Percentiles rank a stretch among this genome's conserved stretches.
phyloP scores from a whole-genome alignment of 495 filamentous ascomycete genomes.

The Aspergillus haitiensis region DNA sequence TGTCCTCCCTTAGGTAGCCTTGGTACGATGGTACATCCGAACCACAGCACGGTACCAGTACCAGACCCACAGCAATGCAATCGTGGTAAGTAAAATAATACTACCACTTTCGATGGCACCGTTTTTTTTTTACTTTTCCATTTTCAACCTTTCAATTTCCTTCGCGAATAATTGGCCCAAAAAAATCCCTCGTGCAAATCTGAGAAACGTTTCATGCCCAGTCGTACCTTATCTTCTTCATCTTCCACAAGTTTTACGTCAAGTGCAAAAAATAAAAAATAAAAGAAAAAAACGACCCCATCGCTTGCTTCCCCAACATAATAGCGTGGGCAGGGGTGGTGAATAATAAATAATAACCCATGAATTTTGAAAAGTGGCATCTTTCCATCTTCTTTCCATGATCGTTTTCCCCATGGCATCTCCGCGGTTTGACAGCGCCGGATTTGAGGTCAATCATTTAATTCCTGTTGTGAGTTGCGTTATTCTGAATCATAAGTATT shows the following conservation, averaged over 20 bases:
- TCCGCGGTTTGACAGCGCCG: slow-evolving; percentile 1
- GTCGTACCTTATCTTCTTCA: slow-evolving; percentile 15
- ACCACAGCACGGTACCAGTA: slow-evolving; percentile 1
- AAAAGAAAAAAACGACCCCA: neutral
- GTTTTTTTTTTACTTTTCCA: slow-evolving; percentile 13
- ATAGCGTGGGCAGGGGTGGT: slow-evolving; percentile 3
- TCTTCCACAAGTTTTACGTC: slow-evolving; percentile 10
- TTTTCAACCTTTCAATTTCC: slow-evolving; percentile 5
- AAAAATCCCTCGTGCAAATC: slow-evolving; percentile 37
- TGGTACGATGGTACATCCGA: neutral
- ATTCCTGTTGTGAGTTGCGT: no score
- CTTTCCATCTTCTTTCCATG: neutral
- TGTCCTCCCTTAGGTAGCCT: neutral
- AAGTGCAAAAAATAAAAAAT: slow-evolving; percentile 3
- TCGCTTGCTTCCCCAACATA: slow-evolving; percentile 3
- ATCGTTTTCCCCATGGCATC: slow-evolving; percentile 5
- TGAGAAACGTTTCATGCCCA: slow-evolving; percentile 5
- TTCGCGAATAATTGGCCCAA: slow-evolving; percentile 23
- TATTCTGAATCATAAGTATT: no score
- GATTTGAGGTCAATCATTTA: no score
- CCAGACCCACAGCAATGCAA: slow-evolving; percentile 3
- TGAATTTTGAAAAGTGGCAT: no score
- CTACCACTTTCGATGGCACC: slow-evolving; percentile 17
- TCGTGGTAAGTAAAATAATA: slow-evolving; percentile 19
- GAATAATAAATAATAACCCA: no score